Evolutionary conservation across 495 filamentous ascomycete genomes (phyloP), one percentile per base, ranked within the genome.

Genomic region (Pseudevernia furfuracea): DNA sequence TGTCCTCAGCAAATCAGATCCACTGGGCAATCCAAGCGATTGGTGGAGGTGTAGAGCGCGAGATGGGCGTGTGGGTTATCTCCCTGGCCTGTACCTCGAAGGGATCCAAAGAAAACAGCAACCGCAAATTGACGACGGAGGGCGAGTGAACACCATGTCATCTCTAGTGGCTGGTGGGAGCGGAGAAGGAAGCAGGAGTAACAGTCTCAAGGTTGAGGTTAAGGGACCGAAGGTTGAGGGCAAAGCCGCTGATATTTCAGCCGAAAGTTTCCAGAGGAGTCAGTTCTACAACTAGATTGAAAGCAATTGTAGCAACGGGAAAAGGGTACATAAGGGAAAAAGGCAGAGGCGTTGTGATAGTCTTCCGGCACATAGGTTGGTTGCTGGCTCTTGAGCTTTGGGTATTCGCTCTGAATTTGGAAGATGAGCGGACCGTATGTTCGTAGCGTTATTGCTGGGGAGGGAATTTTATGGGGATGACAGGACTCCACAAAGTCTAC

Each of bases 11-110:
- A 97, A 97, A 79, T 86, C 84, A 14, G 94, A 99, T 72, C 93
- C 94, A 1, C 82, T 91, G 74, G 95, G 95, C 57, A 90, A 96
- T 69, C 86, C 91, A 17, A 89, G 85, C 59, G 92, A 97, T 72
- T 99, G 94, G 94, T 99, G 94, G 94, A 85, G 88, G 63, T 99
- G 94, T 76, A 81, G 94, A 62, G 89, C 92, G n/a, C 80, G 95
- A 58, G 92, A 97, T 72, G 91, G 91, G 23, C 79, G 90, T 25
- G 86, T 96, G 57, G 94, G 94, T 3, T 99, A 96, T 71, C 80
- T 99, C 15, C 94, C 94, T 9, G 82, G 86, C 5, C 88, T 89
- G 1, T 99, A 96, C 76, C 81, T 99, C 59, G 92, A 96, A 77
- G 82, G 85, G 10, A 88, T 95, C 63, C 83, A 87, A 70, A 79